phyloP scores from a whole-genome alignment of 2,329 filamentous ascomycete genomes.

The Trichothecium roseum region DNA sequence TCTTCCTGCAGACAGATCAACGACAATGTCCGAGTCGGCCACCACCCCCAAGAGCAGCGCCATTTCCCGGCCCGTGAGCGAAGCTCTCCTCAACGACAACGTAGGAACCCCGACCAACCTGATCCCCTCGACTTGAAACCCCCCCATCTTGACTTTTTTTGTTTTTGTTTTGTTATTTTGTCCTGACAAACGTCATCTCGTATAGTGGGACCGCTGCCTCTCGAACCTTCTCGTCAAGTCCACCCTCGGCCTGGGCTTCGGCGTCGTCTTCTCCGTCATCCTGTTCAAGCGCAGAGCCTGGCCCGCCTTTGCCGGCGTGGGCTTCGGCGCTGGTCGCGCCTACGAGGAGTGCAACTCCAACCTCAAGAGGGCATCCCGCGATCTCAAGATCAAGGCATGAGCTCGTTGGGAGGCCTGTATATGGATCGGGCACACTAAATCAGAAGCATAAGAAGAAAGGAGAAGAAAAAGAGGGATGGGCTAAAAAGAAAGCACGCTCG shows the following conservation, averaged over 20 bases:
- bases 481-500: too few species aligned
- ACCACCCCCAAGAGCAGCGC: slow-evolving; percentile 42
- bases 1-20: slow-evolving; percentile 2
- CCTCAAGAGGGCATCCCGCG: slow-evolving; percentile 50
- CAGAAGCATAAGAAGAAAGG: too few species aligned
- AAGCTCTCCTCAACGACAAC: slow-evolving; percentile 98
- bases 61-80: slow-evolving; percentile 80
- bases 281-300: slow-evolving; percentile 97
- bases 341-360: slow-evolving; percentile 97
- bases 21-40: slow-evolving; percentile 44
- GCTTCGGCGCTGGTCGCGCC: slow-evolving; percentile 90
- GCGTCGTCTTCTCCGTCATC: slow-evolving; percentile 96
- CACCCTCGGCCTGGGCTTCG: slow-evolving; percentile 89
- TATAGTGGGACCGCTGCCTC: slow-evolving; percentile 94
- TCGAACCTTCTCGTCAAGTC: slow-evolving; percentile 97
- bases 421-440: too few species aligned
- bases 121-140: too few species aligned
- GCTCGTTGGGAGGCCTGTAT: too few species aligned
- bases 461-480: too few species aligned
- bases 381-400: slow-evolving; percentile 33
- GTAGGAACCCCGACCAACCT: slow-evolving; percentile 35
- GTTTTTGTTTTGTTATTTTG: background rate
- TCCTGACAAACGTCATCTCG: background rate
- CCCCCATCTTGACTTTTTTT: background rate
- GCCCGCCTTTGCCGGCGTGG: slow-evolving; percentile 90